Conservation (phyloP, 2,329 filamentous ascomycete genomes). For the Ophidiomyces ophidiicola region DNA sequence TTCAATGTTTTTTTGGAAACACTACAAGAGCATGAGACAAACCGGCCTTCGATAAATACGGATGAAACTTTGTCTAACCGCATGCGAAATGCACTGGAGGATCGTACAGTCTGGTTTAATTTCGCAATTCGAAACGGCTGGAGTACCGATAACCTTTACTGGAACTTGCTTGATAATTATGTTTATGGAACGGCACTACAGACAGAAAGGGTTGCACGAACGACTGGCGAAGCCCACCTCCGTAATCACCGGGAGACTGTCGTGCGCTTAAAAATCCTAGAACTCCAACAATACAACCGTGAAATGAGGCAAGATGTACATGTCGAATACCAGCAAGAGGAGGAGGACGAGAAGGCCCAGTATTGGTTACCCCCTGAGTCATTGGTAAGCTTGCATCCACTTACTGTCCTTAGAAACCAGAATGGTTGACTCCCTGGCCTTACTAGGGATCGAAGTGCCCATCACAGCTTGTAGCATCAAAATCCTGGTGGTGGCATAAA, state of each 20-base stretch:
- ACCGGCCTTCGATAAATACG: not conserved
- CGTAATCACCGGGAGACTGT: not conserved
- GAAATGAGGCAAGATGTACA: not conserved
- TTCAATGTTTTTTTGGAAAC: conserved; percentile 2
- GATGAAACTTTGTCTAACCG: not conserved
- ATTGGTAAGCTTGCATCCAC: too few species aligned
- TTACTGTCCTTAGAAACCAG: too few species aligned
- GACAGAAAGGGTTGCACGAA: not conserved
- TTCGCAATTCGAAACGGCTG: not conserved
- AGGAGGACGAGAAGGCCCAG: not conserved
- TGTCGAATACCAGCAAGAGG: not conserved
- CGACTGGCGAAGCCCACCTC: not conserved
- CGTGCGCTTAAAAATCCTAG: not conserved
- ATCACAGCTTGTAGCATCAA: too few species aligned
- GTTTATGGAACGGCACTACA: not conserved
- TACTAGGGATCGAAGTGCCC: too few species aligned
- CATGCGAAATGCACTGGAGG: conserved; percentile 3
- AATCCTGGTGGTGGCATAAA: too few species aligned
- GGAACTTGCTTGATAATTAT: conserved; percentile 2
- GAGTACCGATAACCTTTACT: conserved; percentile 4
- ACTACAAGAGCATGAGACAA: not conserved
- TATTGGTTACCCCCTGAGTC: not conserved
- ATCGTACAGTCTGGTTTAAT: conserved; percentile 8
- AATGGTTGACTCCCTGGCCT: too few species aligned
- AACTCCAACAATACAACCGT: not conserved